Evolutionary conservation across 2,329 filamentous ascomycete species (phyloP), one percentile per base, ranked within the genome.

Genomic region (Verticillium albo-atrum): DNA sequence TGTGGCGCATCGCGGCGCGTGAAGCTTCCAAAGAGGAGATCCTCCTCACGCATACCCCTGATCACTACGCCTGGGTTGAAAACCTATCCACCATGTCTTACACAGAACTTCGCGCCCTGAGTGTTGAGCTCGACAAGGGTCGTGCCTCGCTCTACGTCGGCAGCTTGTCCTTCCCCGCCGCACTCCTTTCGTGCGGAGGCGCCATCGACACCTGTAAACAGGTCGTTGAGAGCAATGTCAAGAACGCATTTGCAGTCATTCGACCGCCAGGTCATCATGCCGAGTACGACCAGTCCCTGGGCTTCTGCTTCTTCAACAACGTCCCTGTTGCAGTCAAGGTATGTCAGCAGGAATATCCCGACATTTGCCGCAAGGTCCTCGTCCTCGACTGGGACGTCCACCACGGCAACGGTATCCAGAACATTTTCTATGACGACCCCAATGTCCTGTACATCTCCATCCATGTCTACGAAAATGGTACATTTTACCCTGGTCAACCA

Each of bases 261-360:
- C 86, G 95, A 15, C 95, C 95, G 2, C 95, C 95, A 0, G 95
- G 95, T 0, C 95, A 99, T 69, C 95, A 99, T 73, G 95, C 95
- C 1, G 95, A 99, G 71, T 88, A 86, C 60, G 84, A 95, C 67
- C 81, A 87, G 35, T 85, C 94, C 1, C 95, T 97, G 83, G 95
- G 95, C 0, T 99, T 99, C 70, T 99, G 95, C 72, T 85, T 98
- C 61, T 98, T 98, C 78, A 97, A 99, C 77, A 99, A 99, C 69
- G 95, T 98, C 3, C 92, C 91, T 23, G 90, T 99, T 60, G 94
- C 93, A 1, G 89, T 92, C n/a, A 89, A 86, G 61, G 90, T 93
- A 14, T 97, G 93, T 70, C 92, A 97, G 71, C 78, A 82, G 57
- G 87, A 92, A 61, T 95, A 90, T 66, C 90, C 90, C 1, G 85